A percentile compares a stretch with the other conserved stretches of the same genome.
phyloP scores from a whole-genome alignment of 352 stramenopile genomes.

The Phytophthora niederhauseri region DNA sequence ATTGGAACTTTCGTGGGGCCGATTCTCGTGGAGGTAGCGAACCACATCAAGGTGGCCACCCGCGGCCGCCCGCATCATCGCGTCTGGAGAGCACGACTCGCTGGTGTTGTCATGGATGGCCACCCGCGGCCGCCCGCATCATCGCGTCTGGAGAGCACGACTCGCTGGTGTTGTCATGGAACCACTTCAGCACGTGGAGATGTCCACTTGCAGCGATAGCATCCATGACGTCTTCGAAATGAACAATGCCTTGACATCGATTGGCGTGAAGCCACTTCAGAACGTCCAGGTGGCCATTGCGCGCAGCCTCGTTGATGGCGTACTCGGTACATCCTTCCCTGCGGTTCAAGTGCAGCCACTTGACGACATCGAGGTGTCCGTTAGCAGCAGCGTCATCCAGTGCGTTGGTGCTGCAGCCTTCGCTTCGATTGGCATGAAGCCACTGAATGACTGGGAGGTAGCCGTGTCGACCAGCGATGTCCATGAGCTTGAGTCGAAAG shows the following conservation, averaged over 20 bases:
- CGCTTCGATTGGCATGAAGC: slow-evolving; percentile 1
- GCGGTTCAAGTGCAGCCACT: slow-evolving; percentile 6
- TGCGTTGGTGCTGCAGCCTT: not conserved
- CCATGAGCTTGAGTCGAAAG: not conserved
- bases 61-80: slow-evolving; percentile 1
- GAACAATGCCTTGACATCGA: not conserved
- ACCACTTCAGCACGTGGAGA: too few species aligned
- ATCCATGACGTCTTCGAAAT: too few species aligned
- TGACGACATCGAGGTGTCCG: not conserved
- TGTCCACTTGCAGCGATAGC: too few species aligned
- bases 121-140: not conserved
- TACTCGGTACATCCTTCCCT: not conserved
- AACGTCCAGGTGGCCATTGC: not conserved
- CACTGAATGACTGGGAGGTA: slow-evolving; percentile 1
- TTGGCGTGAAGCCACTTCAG: slow-evolving; percentile 9
- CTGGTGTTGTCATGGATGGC: not conserved
- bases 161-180: too few species aligned
- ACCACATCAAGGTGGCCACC: slow-evolving; percentile 2
- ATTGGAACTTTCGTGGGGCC: too few species aligned
- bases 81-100: not conserved
- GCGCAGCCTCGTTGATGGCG: not conserved
- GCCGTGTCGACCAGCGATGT: not conserved
- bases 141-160: not conserved
- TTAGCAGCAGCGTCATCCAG: slow-evolving; percentile 1
- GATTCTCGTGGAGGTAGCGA: too few species aligned